Percentiles rank a stretch among this genome's conserved stretches.
These are phyloP conservation scores for Vitellaria paradoxa DNA, from an alignment of 179 eudicot species.

Conservation along the genomic window DNA sequence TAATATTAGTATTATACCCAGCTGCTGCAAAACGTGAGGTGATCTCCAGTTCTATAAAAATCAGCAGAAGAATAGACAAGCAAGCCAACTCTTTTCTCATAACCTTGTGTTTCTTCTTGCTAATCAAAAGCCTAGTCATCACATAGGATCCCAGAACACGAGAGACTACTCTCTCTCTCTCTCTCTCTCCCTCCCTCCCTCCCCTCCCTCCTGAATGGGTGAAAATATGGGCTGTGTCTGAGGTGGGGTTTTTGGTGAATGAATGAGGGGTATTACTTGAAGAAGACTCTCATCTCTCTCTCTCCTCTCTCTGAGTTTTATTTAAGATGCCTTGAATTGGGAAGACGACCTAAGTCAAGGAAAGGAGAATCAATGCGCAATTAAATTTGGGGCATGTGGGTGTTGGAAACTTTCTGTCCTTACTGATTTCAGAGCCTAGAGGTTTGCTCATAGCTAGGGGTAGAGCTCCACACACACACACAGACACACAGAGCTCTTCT, in stretches of 20 bases:
- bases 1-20: slow-evolving; percentile 31
- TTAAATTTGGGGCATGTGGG: background rate
- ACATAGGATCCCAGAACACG: background rate
- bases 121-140: background rate
- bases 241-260: too few relatives aligned
- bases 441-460: too few relatives aligned
- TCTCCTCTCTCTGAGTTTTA: too few relatives aligned
- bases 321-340: background rate
- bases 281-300: background rate
- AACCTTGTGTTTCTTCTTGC: slow-evolving; percentile 10
- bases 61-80: slow-evolving; percentile 34
- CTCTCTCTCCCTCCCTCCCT: background rate
- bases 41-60: slow-evolving; percentile 30
- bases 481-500: too few relatives aligned
- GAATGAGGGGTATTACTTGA: background rate
- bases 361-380: background rate
- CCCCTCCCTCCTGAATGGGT: too few relatives aligned
- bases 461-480: too few relatives aligned
- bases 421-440: background rate
- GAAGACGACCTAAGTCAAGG: background rate
- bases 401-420: background rate
- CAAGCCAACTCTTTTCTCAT: slow-evolving; percentile 26
- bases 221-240: too few relatives aligned
- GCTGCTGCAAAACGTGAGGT: slow-evolving; percentile 32
- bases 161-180: background rate